Base-by-base conservation (phyloP, 169 alveolate species). In the Plasmodium yoelii region DNA sequence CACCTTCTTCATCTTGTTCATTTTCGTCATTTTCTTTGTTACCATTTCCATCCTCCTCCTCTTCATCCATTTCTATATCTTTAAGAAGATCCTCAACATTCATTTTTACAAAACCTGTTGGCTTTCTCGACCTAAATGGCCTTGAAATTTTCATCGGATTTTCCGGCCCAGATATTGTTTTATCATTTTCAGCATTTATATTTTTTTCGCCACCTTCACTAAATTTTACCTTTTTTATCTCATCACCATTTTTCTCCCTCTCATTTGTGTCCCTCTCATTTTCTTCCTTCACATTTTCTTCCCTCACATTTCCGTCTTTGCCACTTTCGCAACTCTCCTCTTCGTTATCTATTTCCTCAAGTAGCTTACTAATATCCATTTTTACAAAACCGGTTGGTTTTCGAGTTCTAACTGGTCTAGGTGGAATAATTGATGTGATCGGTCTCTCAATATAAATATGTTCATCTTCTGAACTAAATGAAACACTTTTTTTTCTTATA, bases 361-460 rank as follows among this genome's bases (percentile, higher is more conserved):
- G 59, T 12, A 71, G 26, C 19, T 71, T 71, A 6, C 28, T 51
- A 9, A 71, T 10, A 26, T 71, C 84, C 72, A 59, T 59, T 26
- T 80, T 80, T 42, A 80, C 82, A 53, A 19, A 80, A 1, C 80
- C 89, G 2, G 89, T 80, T 28, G 89, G 89, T 34, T 80, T 80
- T 12, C 89, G 80, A 3, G 89, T 15, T 34, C 89, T 80, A 6
- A 65, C 71, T 1, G 89, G 60, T 47, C 82, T 80, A 7, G 70
- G 72, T 6, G 42, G 42, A 15, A 46, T n/a, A 22, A 8, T 64
- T 15, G 53, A 19, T 5, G 89, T 55, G 47, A 24, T 49, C 1
- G 60, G 73, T 10, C 64, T 74, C 47, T 74, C 88, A 53, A 46
- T 47, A 64, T 46, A 42, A 55, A 57, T 73, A 34, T 28, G 18